Evolutionary conservation across 2,329 filamentous ascomycete species (phyloP), one percentile per base, ranked within the genome.

Genomic region (Meredithiella fracta): DNA sequence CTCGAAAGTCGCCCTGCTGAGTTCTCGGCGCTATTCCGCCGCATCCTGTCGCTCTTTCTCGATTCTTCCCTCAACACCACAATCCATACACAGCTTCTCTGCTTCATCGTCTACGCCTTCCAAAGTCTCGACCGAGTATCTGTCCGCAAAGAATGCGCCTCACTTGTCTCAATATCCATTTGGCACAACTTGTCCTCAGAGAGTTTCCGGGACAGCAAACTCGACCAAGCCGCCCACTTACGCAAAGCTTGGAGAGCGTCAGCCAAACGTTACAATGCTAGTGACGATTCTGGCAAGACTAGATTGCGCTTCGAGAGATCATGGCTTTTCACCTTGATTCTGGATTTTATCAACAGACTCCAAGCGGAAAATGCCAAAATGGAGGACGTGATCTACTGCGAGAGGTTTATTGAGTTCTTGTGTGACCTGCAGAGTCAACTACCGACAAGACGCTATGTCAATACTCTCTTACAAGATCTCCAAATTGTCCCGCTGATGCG

Each of bases 121-220:
- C 90, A 97, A 67, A 96, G 89, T 50, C 75, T 98, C 31, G 94
- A 98, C 67, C 90, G 82, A 65, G 78, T 79, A 38, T 78, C 94
- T 56, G 86, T 98, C 52, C 83, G 92, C 60, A 97, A 96, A 67
- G 92, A 98, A 72, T 97, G 92, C 68, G 92, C 91, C 5, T 88
- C 94, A 1, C 73, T 98, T 53, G 91, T 98, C 20, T 92, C 89
- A 11, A 95, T 98, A 63, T 84, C 86, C 1, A 88, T 92, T 63
- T 98, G 92, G 92, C 87, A 97, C 64, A 94, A 95, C 65, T 71
- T 98, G 38, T 85, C 86, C 29, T 85, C 78, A 57, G 88, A 94
- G 34, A 75, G 77, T 58, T 78, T 82, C 60, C 79, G 88, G 61
- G 86, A 94, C 55, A 72, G 73, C 34, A 79, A 82, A 56, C 75